These are phyloP conservation scores for Calonectria montana DNA, from an alignment of 2,329 filamentous ascomycete species.

Conservation along the genomic window DNA sequence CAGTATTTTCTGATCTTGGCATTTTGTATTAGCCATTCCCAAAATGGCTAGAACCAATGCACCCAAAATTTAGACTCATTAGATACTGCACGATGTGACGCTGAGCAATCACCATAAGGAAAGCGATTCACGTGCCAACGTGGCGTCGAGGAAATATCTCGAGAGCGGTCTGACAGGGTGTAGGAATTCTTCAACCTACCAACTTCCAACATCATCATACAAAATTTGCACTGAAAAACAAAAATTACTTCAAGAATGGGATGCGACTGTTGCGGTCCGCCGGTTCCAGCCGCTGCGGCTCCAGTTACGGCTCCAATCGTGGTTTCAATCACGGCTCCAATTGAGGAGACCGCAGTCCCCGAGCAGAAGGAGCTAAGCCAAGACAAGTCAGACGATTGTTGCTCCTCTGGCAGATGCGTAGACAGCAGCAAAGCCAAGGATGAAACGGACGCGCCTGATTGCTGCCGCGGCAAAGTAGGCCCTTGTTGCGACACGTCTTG, in stretches of 20 bases:
- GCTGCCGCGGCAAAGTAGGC: background rate
- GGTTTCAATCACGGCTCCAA: background rate
- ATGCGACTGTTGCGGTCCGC: conserved; percentile 21
- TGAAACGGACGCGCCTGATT: background rate
- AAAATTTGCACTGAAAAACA: background rate
- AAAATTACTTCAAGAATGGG: conserved; percentile 3
- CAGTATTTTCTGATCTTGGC: no score
- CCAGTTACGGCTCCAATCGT: background rate
- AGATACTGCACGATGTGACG: no score
- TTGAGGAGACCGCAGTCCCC: no score
- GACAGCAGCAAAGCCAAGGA: background rate
- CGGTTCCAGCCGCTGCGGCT: background rate
- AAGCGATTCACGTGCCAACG: no score
- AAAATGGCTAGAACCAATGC: no score
- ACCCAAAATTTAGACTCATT: no score
- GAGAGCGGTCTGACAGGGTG: no score
- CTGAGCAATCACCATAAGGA: no score
- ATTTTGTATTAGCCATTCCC: no score
- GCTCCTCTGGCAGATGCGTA: background rate
- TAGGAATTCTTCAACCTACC: background rate
- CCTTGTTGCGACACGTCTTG: conserved; percentile 7
- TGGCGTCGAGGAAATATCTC: no score
- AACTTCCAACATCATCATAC: background rate
- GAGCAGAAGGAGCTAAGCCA: no score
- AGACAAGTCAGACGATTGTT: background rate